Evolutionary conservation across 2,329 filamentous ascomycete species (phyloP), one percentile per base, ranked within the genome.

Genomic region (Endocalyx cinctus): DNA sequence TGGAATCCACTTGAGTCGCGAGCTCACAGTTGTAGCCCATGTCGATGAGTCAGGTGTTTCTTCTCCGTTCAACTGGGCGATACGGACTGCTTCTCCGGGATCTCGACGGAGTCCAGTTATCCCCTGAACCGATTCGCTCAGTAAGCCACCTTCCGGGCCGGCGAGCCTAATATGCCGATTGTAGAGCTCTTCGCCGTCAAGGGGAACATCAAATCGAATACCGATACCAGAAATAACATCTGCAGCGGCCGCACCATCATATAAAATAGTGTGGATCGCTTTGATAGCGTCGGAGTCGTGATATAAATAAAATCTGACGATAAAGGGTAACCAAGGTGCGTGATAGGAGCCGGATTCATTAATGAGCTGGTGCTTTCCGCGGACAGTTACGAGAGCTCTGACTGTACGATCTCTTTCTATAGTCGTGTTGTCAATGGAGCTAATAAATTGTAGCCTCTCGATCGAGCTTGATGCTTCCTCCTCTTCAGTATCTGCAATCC

Each of bases 131-230:
- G 72, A 71, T 47, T 82, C 77, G 14, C 62, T 67, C 0, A 82
- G 56, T 6, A 79, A 50, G 0, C 75, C 75, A 1, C 72, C 72
- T 4, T 72, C 63, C 0, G 68, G 65, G 10, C 75, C 74, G 0
- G 72, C 68, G 14, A 81, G 60, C 7, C 75, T 60, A 5, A 81
- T 51, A 35, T 81, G 77, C 3, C 76, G 72, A 50, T 82, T 67
- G 47, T 78, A 77, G 6, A 71, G 47, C 38, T 75, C 62, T 23
- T 76, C 69, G 0, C 56, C 63, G 3, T 57, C 56, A 0, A 81
- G 58, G 0, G 77, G 76, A 1, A 81, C 66, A 8, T 69, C 58
- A 27, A 80, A 77, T 2, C 62, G 64, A 8, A 80, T 54, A 2
- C 75, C 76, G 4, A 79, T 58, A 0, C 69, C 73, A 1, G 63